Conservation (phyloP, 495 filamentous ascomycete species). For the Gamarada debralockiae region DNA sequence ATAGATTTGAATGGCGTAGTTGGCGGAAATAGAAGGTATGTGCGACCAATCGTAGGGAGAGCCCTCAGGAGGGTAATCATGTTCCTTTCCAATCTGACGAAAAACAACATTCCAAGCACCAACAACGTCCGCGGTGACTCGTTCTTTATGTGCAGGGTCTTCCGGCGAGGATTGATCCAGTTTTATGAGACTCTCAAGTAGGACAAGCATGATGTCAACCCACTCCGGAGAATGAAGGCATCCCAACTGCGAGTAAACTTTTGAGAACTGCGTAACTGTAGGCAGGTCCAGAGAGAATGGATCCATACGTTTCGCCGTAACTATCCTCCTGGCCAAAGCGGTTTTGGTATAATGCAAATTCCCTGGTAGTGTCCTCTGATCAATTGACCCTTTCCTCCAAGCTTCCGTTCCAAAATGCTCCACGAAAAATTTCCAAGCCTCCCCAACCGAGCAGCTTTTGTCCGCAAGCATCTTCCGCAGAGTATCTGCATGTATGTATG, state of each 20-base stretch:
- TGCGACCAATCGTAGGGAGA: slow-evolving; percentile 20
- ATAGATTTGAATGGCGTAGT: slow-evolving; percentile 14
- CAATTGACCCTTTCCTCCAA: not conserved
- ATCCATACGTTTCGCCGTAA: slow-evolving; percentile 29
- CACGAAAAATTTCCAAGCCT: slow-evolving; percentile 38
- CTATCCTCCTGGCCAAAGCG: slow-evolving; percentile 25
- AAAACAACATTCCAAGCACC: slow-evolving; percentile 26
- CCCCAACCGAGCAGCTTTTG: slow-evolving; percentile 16
- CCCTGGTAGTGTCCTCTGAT: slow-evolving; percentile 5
- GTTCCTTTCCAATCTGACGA: slow-evolving; percentile 6
- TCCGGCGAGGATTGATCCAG: not conserved
- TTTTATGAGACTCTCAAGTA: slow-evolving; percentile 13
- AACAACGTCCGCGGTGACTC: slow-evolving; percentile 14
- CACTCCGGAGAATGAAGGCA: slow-evolving; percentile 15
- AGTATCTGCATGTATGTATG: slow-evolving; percentile 29
- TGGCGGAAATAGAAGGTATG: slow-evolving; percentile 6
- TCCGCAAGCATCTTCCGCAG: slow-evolving; percentile 34
- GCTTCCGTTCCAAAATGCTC: slow-evolving; percentile 23
- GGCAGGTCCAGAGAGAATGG: slow-evolving; percentile 33
- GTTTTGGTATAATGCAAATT: slow-evolving; percentile 9
- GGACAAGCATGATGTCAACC: slow-evolving; percentile 12
- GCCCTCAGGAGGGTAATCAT: not conserved
- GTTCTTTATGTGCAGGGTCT: not conserved
- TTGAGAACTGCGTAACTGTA: slow-evolving; percentile 35
- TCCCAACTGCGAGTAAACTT: slow-evolving; percentile 28